Conservation (phyloP, 257 asterid genomes). For the Solanum clarkiae region DNA sequence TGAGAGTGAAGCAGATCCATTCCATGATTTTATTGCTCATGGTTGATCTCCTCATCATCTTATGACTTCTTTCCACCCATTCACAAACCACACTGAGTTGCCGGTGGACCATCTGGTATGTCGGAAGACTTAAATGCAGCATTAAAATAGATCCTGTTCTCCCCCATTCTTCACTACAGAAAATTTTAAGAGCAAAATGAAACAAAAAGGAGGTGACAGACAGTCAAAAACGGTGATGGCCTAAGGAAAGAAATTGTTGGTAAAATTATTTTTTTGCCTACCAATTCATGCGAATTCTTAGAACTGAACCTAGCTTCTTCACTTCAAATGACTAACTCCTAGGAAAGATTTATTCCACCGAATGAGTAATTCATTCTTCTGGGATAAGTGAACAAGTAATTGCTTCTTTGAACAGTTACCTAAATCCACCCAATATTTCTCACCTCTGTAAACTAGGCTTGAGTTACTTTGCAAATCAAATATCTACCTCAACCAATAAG, state of each 20-base stretch:
- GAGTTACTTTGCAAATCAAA: neutral
- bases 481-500: neutral
- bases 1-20: neutral
- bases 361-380: no score
- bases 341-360: neutral
- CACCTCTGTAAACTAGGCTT: neutral
- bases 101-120: no score
- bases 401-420: neutral
- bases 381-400: neutral
- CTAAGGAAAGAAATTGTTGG: neutral
- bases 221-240: neutral
- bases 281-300: no score
- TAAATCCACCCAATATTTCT: neutral
- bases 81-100: neutral
- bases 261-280: no score
- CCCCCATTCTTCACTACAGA: no score
- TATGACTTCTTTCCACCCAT: neutral
- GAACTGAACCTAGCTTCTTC: no score
- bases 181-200: neutral
- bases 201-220: neutral
- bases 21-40: neutral
- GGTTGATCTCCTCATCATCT: neutral
- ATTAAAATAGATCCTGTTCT: neutral
- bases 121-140: neutral
- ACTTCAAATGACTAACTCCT: neutral